phyloP scores from a whole-genome alignment of 2,329 filamentous ascomycete species.

The Pseudogymnoascus destructans region DNA sequence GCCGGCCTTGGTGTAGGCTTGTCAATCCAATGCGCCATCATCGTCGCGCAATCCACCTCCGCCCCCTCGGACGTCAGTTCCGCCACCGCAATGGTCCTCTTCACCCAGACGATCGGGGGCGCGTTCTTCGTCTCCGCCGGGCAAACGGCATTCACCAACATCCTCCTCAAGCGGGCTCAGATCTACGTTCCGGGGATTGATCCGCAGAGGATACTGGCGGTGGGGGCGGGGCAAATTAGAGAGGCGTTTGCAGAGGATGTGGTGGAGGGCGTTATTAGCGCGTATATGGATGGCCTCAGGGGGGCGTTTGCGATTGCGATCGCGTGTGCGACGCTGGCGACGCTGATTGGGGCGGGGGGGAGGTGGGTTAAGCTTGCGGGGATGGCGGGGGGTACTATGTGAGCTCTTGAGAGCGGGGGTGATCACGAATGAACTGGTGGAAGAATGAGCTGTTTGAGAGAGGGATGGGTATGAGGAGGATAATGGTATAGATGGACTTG shows the following conservation, averaged over 20 bases:
- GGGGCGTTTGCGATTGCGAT: slow-evolving; percentile 46
- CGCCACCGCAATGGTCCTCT: slow-evolving; percentile 33
- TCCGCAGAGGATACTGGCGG: slow-evolving; percentile 28
- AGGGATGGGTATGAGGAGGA: not conserved
- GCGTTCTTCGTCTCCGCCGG: slow-evolving; percentile 37
- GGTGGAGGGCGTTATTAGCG: slow-evolving; percentile 40
- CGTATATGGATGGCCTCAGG: slow-evolving; percentile 52
- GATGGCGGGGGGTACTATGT: not conserved
- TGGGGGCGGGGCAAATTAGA: slow-evolving; percentile 44
- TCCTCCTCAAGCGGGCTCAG: slow-evolving; percentile 28
- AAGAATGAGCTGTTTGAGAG: not conserved
- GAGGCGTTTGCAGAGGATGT: slow-evolving; percentile 34
- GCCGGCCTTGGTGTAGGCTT: slow-evolving; percentile 43
- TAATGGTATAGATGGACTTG: not conserved
- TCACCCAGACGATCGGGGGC: slow-evolving; percentile 39
- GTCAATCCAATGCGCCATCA: slow-evolving; percentile 35
- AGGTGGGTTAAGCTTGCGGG: slow-evolving; percentile 24
- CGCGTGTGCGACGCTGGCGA: slow-evolving; percentile 33
- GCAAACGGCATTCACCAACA: slow-evolving; percentile 36
- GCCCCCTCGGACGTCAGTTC: slow-evolving; percentile 32
- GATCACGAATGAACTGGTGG: too few species aligned
- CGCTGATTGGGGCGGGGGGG: slow-evolving; percentile 26
- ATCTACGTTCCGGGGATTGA: slow-evolving; percentile 28
- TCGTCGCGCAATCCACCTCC: slow-evolving; percentile 28
- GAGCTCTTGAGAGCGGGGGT: not conserved